Conservation (phyloP, 192 early-diverging fungal genomes). For the Podila verticillata region DNA sequence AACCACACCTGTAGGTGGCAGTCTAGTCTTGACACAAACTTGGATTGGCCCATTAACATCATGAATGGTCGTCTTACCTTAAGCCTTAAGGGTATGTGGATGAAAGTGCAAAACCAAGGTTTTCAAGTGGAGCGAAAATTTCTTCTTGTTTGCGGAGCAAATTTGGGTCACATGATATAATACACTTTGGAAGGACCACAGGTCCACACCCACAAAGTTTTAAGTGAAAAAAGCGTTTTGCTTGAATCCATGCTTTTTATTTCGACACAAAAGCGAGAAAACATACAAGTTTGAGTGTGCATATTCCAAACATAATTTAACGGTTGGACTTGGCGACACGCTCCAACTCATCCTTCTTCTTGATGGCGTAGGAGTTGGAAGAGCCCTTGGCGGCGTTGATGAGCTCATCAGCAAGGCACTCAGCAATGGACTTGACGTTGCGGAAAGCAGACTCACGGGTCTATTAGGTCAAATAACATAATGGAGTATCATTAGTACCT, state of each 20-base stretch:
- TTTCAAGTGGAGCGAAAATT: too few relatives aligned
- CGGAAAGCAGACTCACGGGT: constrained; percentile 98
- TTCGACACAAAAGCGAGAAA: constrained; percentile 6
- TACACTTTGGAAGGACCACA: background rate
- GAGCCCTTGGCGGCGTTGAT: constrained; percentile 99
- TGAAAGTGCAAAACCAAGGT: too few relatives aligned
- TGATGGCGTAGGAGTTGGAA: constrained; percentile 99
- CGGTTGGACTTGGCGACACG: constrained; percentile 83
- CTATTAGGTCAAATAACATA: constrained; percentile 32
- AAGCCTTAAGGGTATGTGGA: too few relatives aligned
- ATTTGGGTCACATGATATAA: background rate
- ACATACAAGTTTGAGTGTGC: background rate
- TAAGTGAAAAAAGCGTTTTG: background rate
- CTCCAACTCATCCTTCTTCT: constrained; percentile 97
- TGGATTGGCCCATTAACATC: too few relatives aligned
- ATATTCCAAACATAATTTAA: constrained; percentile 35
- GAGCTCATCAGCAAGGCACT: constrained; percentile 99
- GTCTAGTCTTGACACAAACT: too few relatives aligned
- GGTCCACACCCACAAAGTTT: background rate
- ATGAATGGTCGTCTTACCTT: too few relatives aligned
- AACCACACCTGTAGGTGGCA: too few relatives aligned
- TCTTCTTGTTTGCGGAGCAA: too few relatives aligned
- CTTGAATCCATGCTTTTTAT: constrained; percentile 1
- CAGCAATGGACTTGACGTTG: constrained; percentile 99
- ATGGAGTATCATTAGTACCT: constrained; percentile 33